These are phyloP conservation scores for Peterozyma toletana DNA, from an alignment of 805 yeast genomes.

Conservation along the genomic window DNA sequence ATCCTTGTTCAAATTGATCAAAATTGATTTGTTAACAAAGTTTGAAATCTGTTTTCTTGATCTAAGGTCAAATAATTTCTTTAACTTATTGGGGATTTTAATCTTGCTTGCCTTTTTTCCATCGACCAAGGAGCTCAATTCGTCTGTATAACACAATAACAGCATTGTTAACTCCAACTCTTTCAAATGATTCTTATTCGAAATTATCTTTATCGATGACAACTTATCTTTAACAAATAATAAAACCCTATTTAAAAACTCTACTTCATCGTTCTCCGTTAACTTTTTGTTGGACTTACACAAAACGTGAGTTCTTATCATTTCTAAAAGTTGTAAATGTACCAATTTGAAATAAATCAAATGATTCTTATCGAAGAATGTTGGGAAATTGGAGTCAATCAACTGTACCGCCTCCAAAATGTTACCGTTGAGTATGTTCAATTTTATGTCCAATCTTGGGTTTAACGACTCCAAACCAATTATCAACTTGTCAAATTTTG, in stretches of 20 bases:
- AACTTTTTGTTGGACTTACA: constrained; percentile 14
- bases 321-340: constrained; percentile 70
- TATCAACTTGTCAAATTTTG: constrained; percentile 14
- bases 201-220: constrained; percentile 20
- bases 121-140: constrained; percentile 7
- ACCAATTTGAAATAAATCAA: constrained; percentile 66
- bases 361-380: constrained; percentile 54
- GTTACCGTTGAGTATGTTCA: constrained; percentile 48
- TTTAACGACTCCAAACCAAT: constrained; percentile 43
- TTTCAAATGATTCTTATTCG: constrained; percentile 48
- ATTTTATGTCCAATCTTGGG: constrained; percentile 46
- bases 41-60: constrained; percentile 61
- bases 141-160: constrained; percentile 45
- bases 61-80: constrained; percentile 48
- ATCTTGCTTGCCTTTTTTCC: constrained; percentile 16
- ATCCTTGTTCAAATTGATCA: constrained; percentile 26
- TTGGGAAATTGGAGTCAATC: constrained; percentile 56
- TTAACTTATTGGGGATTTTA: constrained; percentile 47
- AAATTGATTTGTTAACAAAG: constrained; percentile 60
- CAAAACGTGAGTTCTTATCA: constrained; percentile 52
- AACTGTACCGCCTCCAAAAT: constrained; percentile 51
- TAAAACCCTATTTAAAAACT: constrained; percentile 46
- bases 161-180: constrained; percentile 85
- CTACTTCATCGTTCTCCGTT: constrained; percentile 26
- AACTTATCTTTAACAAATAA: constrained; percentile 51